Percentiles rank a stretch among this genome's conserved stretches.
Evolutionary conservation across 2,329 filamentous ascomycete species (phyloP).

Genomic region (Penicillium sp.): DNA sequence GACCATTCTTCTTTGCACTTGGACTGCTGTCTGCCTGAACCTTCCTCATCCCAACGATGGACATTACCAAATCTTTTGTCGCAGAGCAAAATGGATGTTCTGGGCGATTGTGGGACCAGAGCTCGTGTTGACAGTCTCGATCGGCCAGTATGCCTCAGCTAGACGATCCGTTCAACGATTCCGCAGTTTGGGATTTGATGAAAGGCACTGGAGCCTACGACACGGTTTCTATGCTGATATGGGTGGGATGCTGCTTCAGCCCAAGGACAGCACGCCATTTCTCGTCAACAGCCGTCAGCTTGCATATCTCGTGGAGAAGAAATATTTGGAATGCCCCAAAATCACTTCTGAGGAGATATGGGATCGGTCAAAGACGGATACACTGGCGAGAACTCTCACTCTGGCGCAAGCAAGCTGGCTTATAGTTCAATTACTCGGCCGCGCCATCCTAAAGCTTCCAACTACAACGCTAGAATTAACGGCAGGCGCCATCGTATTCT

Average conservation of each 20-base stretch:
- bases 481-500: constrained; percentile 1
- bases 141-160: background rate
- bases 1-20: background rate
- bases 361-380: constrained; percentile 1
- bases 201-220: background rate
- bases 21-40: constrained; percentile 2
- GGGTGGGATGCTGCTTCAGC: constrained; percentile 1
- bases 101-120: background rate
- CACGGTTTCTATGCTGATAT: constrained; percentile 1
- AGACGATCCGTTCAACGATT: constrained; percentile 1
- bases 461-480: background rate
- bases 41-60: background rate
- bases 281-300: constrained; percentile 1
- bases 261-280: background rate
- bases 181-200: background rate
- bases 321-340: constrained; percentile 1
- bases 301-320: background rate
- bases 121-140: background rate
- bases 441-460: background rate
- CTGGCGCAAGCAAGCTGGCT: background rate
- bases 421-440: constrained; percentile 2
- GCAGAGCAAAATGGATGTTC: constrained; percentile 2
- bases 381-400: constrained; percentile 1
- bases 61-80: background rate
- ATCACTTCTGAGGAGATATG: constrained; percentile 1